phyloP scores from a whole-genome alignment of 768 basidiomycete species.

The Podaxis sp. region DNA sequence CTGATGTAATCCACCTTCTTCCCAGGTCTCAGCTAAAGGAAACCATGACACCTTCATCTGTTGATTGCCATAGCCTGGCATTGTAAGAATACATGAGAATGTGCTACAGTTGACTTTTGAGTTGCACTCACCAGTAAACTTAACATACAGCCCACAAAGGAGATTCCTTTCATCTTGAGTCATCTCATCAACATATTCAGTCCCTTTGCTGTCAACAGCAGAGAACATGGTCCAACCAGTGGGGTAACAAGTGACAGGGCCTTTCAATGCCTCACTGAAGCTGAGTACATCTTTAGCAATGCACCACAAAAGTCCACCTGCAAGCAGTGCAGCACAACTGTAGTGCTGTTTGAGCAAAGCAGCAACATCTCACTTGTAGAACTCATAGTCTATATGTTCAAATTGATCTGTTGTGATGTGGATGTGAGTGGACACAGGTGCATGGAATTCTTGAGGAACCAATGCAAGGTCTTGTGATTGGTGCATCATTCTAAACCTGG shows the following conservation, averaged over 20 bases:
- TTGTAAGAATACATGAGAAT: neutral
- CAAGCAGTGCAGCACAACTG: neutral
- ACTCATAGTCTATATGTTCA: neutral
- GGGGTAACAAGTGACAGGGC: neutral
- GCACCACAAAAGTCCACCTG: neutral
- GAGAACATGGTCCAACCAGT: neutral
- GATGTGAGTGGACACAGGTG: neutral
- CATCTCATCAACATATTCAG: neutral
- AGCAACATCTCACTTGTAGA: neutral
- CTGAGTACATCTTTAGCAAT: neutral
- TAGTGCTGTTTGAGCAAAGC: neutral
- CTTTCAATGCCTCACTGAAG: neutral
- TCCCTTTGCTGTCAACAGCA: neutral
- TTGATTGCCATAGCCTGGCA: neutral
- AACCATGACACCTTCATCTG: neutral
- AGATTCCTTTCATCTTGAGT: neutral
- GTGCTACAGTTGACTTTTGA: neutral
- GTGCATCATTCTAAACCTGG: neutral
- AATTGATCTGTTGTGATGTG: neutral
- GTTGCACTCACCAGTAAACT: neutral
- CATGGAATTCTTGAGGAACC: neutral
- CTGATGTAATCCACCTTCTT: neutral
- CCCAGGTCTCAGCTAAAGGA: neutral
- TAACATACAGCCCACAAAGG: neutral
- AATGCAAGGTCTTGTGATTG: neutral